phyloP scores from a whole-genome alignment of 345 rosid species.

The Alliaria petiolata region DNA sequence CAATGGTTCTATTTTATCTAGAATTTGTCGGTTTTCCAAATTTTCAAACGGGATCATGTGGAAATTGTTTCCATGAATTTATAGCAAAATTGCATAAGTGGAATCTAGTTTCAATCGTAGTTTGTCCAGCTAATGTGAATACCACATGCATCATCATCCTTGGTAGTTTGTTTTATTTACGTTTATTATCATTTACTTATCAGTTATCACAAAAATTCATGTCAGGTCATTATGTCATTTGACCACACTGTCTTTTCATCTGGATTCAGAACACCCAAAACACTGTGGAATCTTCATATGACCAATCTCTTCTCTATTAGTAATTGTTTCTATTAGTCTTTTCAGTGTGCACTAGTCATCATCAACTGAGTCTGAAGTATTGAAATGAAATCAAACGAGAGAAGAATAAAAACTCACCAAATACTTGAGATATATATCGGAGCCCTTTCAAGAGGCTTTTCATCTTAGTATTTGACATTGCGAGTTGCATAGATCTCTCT shows the following conservation, averaged over 20 bases:
- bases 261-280: no score
- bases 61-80: background rate
- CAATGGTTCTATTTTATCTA: no score
- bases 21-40: background rate
- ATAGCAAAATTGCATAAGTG: background rate
- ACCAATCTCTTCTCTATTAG: background rate
- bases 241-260: no score
- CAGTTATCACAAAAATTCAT: no score
- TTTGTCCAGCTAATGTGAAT: background rate
- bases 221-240: no score
- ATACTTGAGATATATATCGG: constrained; percentile 44
- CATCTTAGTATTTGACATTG: constrained; percentile 20
- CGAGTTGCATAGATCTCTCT: constrained; percentile 5
- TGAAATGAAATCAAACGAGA: background rate
- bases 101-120: background rate
- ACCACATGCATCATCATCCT: background rate
- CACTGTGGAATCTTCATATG: no score
- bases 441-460: constrained; percentile 55
- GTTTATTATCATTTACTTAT: no score
- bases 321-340: background rate
- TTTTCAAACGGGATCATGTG: background rate
- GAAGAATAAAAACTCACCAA: constrained; percentile 31
- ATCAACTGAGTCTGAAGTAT: background rate
- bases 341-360: background rate
- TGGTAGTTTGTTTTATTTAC: no score